Conservation (phyloP, 495 filamentous ascomycete genomes). For the Trichoderma erinaceum region DNA sequence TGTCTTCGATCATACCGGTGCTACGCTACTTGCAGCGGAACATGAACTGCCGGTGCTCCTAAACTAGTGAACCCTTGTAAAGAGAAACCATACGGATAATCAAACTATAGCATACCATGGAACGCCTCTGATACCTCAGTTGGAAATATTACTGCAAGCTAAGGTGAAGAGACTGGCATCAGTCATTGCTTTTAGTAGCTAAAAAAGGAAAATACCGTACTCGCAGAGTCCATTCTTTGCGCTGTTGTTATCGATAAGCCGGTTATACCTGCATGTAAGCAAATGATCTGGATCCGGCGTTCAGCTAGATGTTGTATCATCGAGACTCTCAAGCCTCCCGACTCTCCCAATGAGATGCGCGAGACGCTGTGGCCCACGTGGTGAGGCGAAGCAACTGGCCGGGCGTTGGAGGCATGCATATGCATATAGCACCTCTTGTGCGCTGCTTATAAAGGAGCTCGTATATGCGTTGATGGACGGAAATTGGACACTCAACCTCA, state of each 20-base stretch:
- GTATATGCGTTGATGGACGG: slow-evolving; percentile 7
- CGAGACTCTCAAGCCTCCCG: not conserved
- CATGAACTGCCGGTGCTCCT: not conserved
- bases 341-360: not conserved
- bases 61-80: not conserved
- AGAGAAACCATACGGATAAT: not conserved
- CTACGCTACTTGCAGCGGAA: not conserved
- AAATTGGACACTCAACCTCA: slow-evolving; percentile 8
- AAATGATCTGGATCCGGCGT: too few species aligned
- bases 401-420: not conserved
- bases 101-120: not conserved
- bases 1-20: not conserved
- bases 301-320: not conserved
- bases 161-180: too few species aligned
- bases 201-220: too few species aligned
- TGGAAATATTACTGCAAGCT: too few species aligned
- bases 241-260: too few species aligned
- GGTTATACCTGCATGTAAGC: too few species aligned
- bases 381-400: slow-evolving; percentile 2
- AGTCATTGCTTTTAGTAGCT: too few species aligned
- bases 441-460: not conserved
- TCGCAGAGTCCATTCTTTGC: too few species aligned
- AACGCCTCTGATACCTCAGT: not conserved
- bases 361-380: not conserved
- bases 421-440: not conserved